Conservation (phyloP, 2,329 filamentous ascomycete genomes). For the Neofusicoccum kwambonambiense region DNA sequence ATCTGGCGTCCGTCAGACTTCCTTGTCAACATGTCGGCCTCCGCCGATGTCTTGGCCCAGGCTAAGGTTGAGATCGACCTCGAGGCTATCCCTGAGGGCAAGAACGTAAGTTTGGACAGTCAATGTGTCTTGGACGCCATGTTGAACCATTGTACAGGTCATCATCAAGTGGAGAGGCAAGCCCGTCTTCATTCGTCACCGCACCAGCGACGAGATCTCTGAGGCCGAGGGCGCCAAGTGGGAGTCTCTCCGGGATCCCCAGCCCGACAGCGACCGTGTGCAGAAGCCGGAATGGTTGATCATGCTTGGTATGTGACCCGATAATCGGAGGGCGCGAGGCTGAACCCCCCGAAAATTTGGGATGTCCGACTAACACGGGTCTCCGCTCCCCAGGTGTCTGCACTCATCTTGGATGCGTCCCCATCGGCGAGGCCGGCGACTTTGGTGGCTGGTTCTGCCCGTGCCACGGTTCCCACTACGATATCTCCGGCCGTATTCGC, state of each 20-base stretch:
- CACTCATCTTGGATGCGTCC: slow-evolving; percentile 98
- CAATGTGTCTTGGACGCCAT: slow-evolving; percentile 23
- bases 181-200: slow-evolving; percentile 99
- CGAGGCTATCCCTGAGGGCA: slow-evolving; percentile 90
- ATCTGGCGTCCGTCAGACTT: slow-evolving; percentile 67
- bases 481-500: slow-evolving; percentile 97
- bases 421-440: slow-evolving; percentile 97
- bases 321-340: background rate
- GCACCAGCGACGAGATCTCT: slow-evolving; percentile 87
- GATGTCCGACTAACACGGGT: slow-evolving; percentile 24
- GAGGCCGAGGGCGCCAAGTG: slow-evolving; percentile 89
- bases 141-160: slow-evolving; percentile 55
- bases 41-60: slow-evolving; percentile 96
- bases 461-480: slow-evolving; percentile 99
- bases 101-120: slow-evolving; percentile 71
- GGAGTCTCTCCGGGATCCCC: slow-evolving; percentile 81
- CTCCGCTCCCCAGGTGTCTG: slow-evolving; percentile 69
- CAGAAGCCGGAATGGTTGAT: slow-evolving; percentile 98
- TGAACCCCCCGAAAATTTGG: background rate
- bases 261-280: slow-evolving; percentile 87
- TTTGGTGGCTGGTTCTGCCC: slow-evolving; percentile 99
- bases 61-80: slow-evolving; percentile 99
- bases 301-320: slow-evolving; percentile 74
- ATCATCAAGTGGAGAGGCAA: slow-evolving; percentile 99
- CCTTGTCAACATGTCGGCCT: slow-evolving; percentile 99